Evolutionary conservation across 2,329 filamentous ascomycete genomes (phyloP).

Genomic region (Claviceps maximensis): DNA sequence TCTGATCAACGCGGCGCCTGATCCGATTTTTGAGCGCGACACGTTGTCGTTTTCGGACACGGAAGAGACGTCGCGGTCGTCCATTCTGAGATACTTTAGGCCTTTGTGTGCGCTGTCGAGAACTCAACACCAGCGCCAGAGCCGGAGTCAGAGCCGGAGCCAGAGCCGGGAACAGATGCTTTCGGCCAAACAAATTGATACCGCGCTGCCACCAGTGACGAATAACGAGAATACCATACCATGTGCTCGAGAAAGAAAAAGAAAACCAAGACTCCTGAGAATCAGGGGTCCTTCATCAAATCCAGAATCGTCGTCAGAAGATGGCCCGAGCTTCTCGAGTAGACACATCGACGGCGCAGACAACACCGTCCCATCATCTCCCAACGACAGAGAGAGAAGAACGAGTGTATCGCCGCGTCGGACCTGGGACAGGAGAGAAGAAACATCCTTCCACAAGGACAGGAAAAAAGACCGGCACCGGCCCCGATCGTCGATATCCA

Average conservation of each 20-base stretch:
- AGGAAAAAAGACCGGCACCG: conserved; percentile 1
- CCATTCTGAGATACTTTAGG: conserved; percentile 30
- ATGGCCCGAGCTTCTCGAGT: neutral
- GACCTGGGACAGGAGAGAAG: neutral
- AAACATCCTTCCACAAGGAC: neutral
- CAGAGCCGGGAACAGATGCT: no score
- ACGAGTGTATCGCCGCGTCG: neutral
- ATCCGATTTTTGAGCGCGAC: neutral
- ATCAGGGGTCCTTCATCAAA: conserved; percentile 14
- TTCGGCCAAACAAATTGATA: conserved; percentile 3
- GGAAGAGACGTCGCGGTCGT: conserved; percentile 11
- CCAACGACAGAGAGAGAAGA: neutral
- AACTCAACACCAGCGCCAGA: neutral
- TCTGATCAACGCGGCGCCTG: neutral
- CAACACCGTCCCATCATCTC: neutral
- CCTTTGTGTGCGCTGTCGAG: conserved; percentile 12
- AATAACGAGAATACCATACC: neutral
- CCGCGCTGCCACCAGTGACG: conserved; percentile 9
- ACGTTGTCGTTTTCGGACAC: neutral
- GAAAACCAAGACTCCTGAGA: conserved; percentile 17
- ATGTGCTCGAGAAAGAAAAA: conserved; percentile 4
- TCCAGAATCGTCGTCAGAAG: conserved; percentile 4
- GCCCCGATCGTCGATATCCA: neutral
- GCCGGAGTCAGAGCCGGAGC: neutral
- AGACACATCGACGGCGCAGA: neutral